Conservation (phyloP, 129 eudicot genomes). For the Lonicera japonica region DNA sequence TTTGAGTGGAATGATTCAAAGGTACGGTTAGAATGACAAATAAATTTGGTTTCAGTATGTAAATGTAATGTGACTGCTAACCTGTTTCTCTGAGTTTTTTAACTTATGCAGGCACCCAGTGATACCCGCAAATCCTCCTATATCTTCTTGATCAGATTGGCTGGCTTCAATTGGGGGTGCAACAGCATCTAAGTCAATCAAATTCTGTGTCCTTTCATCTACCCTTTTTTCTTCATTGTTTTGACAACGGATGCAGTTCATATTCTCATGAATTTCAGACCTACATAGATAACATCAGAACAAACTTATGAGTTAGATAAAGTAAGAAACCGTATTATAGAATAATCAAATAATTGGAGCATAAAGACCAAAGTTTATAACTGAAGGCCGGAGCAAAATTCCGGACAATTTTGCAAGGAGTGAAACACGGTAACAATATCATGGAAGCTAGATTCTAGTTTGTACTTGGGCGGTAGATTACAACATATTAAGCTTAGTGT, state of each 20-base stretch:
- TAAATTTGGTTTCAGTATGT: not conserved
- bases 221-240: conserved; percentile 23
- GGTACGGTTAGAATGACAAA: not conserved
- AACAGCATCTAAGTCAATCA: conserved; percentile 12
- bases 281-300: conserved; percentile 29
- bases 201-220: conserved; percentile 8
- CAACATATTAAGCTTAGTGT: too few relatives aligned
- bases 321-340: not conserved
- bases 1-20: not conserved
- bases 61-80: conserved; percentile 6
- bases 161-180: conserved; percentile 22
- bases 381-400: conserved; percentile 2
- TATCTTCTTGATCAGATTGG: conserved; percentile 51
- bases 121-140: conserved; percentile 89
- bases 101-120: conserved; percentile 83
- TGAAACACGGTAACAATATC: not conserved
- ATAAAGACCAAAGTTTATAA: not conserved
- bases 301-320: not conserved
- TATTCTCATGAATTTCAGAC: conserved; percentile 91
- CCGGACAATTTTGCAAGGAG: not conserved
- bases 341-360: not conserved
- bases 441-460: not conserved
- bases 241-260: conserved; percentile 75
- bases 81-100: conserved; percentile 81
- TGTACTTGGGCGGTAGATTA: too few relatives aligned